Percentiles rank a stretch among this genome's conserved stretches.
Evolutionary conservation across 2,329 filamentous ascomycete species (phyloP).

Genomic region (Coniochaeta pulveracea): DNA sequence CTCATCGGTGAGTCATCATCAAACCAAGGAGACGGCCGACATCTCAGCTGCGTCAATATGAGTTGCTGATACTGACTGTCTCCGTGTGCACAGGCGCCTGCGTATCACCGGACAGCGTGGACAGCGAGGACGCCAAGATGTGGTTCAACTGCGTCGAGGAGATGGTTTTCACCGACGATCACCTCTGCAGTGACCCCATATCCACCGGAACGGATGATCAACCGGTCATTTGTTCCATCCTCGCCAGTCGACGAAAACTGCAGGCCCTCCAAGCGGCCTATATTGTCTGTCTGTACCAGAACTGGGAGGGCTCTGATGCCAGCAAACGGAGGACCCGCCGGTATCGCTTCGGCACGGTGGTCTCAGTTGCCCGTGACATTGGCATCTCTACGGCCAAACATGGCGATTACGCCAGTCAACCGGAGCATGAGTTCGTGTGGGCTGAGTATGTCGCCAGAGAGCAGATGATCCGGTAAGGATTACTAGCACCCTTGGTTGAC

Average conservation of each 20-base stretch:
- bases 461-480: constrained; percentile 19
- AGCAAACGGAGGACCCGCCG: constrained; percentile 22
- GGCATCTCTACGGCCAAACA: constrained; percentile 17
- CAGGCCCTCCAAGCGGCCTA: constrained; percentile 24
- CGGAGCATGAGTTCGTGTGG: constrained; percentile 20
- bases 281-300: constrained; percentile 25
- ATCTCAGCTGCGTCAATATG: too few species aligned
- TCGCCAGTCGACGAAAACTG: constrained; percentile 14
- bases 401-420: constrained; percentile 13
- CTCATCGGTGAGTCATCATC: constrained; percentile 16
- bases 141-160: constrained; percentile 27
- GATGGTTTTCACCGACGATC: constrained; percentile 23
- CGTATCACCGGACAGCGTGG: constrained; percentile 18
- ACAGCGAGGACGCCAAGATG: constrained; percentile 18
- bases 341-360: constrained; percentile 20
- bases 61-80: neutral
- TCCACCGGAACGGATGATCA: constrained; percentile 6
- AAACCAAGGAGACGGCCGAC: too few species aligned
- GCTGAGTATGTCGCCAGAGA: constrained; percentile 19
- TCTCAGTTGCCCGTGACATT: constrained; percentile 22
- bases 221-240: constrained; percentile 6
- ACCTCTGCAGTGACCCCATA: constrained; percentile 20
- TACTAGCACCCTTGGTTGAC: neutral
- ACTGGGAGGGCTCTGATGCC: constrained; percentile 23
- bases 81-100: constrained; percentile 12